These are phyloP conservation scores for Trametes versicolor DNA, from an alignment of 1,284 basidiomycete genomes.

Conservation along the genomic window DNA sequence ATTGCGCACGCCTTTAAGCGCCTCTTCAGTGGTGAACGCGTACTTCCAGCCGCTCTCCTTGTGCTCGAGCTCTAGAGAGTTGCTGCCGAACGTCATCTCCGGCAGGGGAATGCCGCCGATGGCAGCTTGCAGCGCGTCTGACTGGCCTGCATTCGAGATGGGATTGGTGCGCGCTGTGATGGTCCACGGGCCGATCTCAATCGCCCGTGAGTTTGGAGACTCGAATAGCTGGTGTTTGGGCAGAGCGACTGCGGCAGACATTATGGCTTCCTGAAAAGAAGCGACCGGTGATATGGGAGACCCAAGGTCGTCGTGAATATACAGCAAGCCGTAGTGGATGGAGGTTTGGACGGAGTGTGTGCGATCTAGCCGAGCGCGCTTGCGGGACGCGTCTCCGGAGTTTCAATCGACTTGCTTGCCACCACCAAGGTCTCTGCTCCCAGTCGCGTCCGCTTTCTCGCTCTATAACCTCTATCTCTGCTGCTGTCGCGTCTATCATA, in stretches of 20 bases:
- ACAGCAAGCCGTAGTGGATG: slow-evolving; percentile 17
- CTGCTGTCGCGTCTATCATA: not conserved
- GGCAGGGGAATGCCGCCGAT: slow-evolving; percentile 84
- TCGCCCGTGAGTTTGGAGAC: slow-evolving; percentile 71
- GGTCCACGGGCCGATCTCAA: slow-evolving; percentile 70
- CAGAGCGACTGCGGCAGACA: slow-evolving; percentile 55
- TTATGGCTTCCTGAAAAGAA: slow-evolving; percentile 40
- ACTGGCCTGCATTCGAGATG: slow-evolving; percentile 81
- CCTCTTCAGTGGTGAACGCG: slow-evolving; percentile 74
- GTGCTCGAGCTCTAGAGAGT: slow-evolving; percentile 76
- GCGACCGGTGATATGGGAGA: slow-evolving; percentile 14
- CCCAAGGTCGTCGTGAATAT: slow-evolving; percentile 21
- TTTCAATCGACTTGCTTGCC: slow-evolving; percentile 26
- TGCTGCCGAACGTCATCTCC: slow-evolving; percentile 97
- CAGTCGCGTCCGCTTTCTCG: not conserved
- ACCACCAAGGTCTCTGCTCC: not conserved
- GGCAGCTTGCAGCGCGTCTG: slow-evolving; percentile 70
- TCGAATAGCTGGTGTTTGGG: slow-evolving; percentile 73
- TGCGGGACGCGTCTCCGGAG: slow-evolving; percentile 35
- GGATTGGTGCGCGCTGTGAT: slow-evolving; percentile 74
- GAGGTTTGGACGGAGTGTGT: not conserved
- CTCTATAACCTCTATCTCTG: not conserved
- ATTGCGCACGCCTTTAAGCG: slow-evolving; percentile 80
- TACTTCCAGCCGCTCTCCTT: slow-evolving; percentile 70
- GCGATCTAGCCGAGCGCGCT: slow-evolving; percentile 24